A percentile compares a stretch with the other conserved stretches of the same genome.
Evolutionary conservation across 768 basidiomycete species (phyloP).

Genomic region (Podaxis mareebaensis): DNA sequence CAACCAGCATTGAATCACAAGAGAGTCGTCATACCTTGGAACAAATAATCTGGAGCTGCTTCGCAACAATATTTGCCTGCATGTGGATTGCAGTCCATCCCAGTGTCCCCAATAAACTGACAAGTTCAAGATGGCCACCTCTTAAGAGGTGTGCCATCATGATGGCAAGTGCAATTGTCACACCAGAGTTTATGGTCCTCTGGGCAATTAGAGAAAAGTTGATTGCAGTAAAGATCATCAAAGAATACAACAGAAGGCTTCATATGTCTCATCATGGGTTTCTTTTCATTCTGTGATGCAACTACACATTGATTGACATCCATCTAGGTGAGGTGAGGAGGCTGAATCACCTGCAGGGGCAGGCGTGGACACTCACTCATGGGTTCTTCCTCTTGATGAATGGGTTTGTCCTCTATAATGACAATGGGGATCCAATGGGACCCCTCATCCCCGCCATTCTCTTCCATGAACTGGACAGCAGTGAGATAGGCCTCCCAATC

Average conservation of each 20-base stretch:
- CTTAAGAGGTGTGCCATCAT: conserved; percentile 10
- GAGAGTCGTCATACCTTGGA: neutral
- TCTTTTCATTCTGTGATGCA: too few species aligned
- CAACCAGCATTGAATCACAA: neutral
- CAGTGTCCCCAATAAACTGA: conserved; percentile 17
- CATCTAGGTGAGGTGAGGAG: neutral
- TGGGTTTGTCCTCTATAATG: neutral
- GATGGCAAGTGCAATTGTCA: conserved; percentile 19
- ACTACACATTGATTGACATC: too few species aligned
- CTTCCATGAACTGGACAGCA: neutral
- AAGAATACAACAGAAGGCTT: conserved; percentile 1
- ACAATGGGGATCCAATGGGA: neutral
- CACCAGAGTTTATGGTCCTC: conserved; percentile 19
- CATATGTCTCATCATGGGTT: neutral
- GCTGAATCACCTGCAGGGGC: neutral
- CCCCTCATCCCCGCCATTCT: conserved; percentile 6
- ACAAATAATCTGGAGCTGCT: conserved; percentile 23
- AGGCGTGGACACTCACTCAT: conserved; percentile 15
- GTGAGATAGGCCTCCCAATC: conserved; percentile 8
- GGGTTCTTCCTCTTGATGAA: conserved; percentile 17
- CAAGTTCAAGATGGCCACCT: conserved; percentile 13
- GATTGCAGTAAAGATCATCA: conserved; percentile 10
- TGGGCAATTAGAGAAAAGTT: conserved; percentile 20
- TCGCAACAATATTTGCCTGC: conserved; percentile 22
- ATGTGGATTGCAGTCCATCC: conserved; percentile 24